A percentile compares a stretch with the other conserved stretches of the same genome.
These are phyloP conservation scores for Crucihimalaya himalaica DNA, from an alignment of 345 rosid species.

Conservation along the genomic window DNA sequence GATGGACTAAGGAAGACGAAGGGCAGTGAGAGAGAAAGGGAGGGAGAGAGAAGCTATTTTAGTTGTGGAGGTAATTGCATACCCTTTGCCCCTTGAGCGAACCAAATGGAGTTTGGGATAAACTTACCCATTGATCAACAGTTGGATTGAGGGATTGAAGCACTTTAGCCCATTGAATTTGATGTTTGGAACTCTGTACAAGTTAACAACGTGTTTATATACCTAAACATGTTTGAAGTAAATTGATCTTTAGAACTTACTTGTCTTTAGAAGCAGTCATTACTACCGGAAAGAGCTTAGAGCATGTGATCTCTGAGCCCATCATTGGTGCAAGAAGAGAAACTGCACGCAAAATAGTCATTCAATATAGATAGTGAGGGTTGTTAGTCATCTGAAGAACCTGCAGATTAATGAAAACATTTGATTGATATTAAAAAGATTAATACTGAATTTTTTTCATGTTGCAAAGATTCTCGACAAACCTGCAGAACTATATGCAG, in stretches of 20 bases:
- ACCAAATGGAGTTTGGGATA: background rate
- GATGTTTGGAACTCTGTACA: slow-evolving; percentile 88
- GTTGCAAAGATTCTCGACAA: slow-evolving; percentile 8
- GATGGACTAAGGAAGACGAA: no score
- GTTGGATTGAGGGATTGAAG: slow-evolving; percentile 86
- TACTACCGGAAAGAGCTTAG: slow-evolving; percentile 73
- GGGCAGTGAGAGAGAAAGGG: no score
- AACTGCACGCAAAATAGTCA: slow-evolving; percentile 75
- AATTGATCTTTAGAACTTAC: slow-evolving; percentile 37
- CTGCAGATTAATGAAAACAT: slow-evolving; percentile 39
- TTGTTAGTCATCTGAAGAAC: slow-evolving; percentile 75
- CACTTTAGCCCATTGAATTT: slow-evolving; percentile 97
- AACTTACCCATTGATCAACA: slow-evolving; percentile 78
- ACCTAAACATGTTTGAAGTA: background rate
- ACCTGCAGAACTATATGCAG: slow-evolving; percentile 87
- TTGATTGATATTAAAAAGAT: background rate
- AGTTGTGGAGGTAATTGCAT: no score
- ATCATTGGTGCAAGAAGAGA: slow-evolving; percentile 89
- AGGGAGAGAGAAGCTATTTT: no score
- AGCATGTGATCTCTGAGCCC: slow-evolving; percentile 87
- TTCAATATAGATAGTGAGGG: slow-evolving; percentile 84
- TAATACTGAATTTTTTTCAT: background rate
- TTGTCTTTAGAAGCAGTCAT: slow-evolving; percentile 84
- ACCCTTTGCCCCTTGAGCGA: no score
- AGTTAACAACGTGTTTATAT: slow-evolving; percentile 12